Evolutionary conservation across 148 eudicot genomes (phyloP).

Genomic region (Drosera capensis): DNA sequence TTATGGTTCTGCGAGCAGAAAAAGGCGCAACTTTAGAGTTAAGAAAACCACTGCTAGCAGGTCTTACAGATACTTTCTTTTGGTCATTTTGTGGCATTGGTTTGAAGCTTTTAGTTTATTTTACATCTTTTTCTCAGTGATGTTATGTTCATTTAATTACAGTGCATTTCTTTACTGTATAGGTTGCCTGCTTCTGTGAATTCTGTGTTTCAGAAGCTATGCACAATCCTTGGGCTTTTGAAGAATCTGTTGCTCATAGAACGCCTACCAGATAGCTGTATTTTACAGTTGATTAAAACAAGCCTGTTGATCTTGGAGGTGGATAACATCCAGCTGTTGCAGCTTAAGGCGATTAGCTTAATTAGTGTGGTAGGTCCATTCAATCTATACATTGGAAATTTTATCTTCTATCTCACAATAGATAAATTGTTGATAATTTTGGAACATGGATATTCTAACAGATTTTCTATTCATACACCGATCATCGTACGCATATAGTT

Average conservation of each 20-base stretch:
- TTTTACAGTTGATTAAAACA: slow-evolving; percentile 74
- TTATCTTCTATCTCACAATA: slow-evolving; percentile 2
- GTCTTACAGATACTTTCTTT: slow-evolving; percentile 16
- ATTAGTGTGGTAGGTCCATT: slow-evolving; percentile 75
- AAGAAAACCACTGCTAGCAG: slow-evolving; percentile 52
- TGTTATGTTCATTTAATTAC: background rate
- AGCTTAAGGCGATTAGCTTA: slow-evolving; percentile 74
- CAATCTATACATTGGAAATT: slow-evolving; percentile 1
- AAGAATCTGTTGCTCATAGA: slow-evolving; percentile 73
- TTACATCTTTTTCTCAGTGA: too few relatives aligned
- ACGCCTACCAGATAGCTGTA: slow-evolving; percentile 89
- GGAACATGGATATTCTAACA: too few relatives aligned
- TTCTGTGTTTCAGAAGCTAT: slow-evolving; percentile 69
- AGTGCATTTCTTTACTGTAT: slow-evolving; percentile 10
- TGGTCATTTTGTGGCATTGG: background rate
- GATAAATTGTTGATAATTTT: too few relatives aligned
- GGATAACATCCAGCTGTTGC: slow-evolving; percentile 92
- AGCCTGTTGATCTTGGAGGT: slow-evolving; percentile 75
- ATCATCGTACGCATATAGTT: slow-evolving; percentile 70
- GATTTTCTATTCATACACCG: slow-evolving; percentile 69
- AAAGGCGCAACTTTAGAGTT: slow-evolving; percentile 49
- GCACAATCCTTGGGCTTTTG: slow-evolving; percentile 60
- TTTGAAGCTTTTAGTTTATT: too few relatives aligned
- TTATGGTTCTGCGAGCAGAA: slow-evolving; percentile 80
- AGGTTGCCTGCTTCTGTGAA: slow-evolving; percentile 69